Base-by-base conservation (phyloP, 331 rosid genomes). In the Phaseolus coccineus region DNA sequence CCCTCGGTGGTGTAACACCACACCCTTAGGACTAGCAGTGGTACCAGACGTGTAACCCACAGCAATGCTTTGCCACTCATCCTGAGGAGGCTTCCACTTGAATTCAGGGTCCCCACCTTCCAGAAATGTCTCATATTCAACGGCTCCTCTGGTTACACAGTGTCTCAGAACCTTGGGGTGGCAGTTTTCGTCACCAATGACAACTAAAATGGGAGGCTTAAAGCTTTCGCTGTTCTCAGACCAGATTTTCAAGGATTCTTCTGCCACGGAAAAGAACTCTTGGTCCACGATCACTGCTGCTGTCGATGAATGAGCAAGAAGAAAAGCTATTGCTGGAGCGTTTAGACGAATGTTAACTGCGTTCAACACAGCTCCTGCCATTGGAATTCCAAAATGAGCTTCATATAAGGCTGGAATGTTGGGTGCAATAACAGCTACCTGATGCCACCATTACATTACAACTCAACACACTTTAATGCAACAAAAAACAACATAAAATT, bases 41-140 rank as follows among this genome's bases (percentile, higher is more conserved):
- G 97, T 92, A 8, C 94, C 94, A 53, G 97, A 92, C 4, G 97
- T 90, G 87, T 92, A 92, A 57, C 91, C 94, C 84, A 92, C 75
- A 75, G 93, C 35, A 68, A 92, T 88, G 85, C 97, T 92, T 81
- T 90, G 94, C 90, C 94, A 92, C 87, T 92, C 97, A 81, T 90
- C 91, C 84, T 82, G 72, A 14, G 97, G 97, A 65, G 92, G 87
- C 61, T 82, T 81, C 97, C 97, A 91, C 58, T 83, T 83, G 81
- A 75, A 91, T 57, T 88, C 92, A 57, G 92, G 94, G 73, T 91
- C 88, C 71, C 97, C 94, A 46, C 69, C 67, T 80, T 85, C 87
- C 76, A 91, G 80, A 77, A 90, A 88, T 19, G 80, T 83, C 87
- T 90, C 94, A 51, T 92, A 92, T 14, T 71, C 76, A 52, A 71